These are phyloP conservation scores for Backusella parvicylindrica DNA, from an alignment of 192 early-diverging fungal genomes.

Conservation along the genomic window DNA sequence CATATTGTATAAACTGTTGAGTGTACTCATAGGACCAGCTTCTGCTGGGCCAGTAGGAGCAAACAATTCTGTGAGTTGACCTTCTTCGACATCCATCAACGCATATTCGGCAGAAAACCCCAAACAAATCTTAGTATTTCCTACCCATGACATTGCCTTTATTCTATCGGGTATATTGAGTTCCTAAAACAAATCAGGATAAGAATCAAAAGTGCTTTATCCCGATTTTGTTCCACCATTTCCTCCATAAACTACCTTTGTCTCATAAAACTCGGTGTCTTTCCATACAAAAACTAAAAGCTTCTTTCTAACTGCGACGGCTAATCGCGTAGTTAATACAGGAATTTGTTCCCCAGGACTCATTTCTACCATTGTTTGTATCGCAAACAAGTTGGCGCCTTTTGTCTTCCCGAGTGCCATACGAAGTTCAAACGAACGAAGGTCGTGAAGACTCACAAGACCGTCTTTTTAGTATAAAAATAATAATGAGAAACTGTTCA, in stretches of 20 bases:
- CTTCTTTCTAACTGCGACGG: slow-evolving; percentile 68
- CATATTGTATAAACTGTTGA: slow-evolving; percentile 46
- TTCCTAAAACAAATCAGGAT: slow-evolving; percentile 47
- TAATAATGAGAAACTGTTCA: not conserved
- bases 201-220: too few relatives aligned
- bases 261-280: slow-evolving; percentile 67
- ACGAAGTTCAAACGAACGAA: slow-evolving; percentile 63
- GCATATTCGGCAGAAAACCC: slow-evolving; percentile 61
- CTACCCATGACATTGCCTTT: slow-evolving; percentile 74
- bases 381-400: slow-evolving; percentile 74
- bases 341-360: slow-evolving; percentile 57
- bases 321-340: slow-evolving; percentile 67
- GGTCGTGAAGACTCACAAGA: slow-evolving; percentile 68
- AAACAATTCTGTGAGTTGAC: slow-evolving; percentile 53
- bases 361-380: slow-evolving; percentile 68
- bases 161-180: slow-evolving; percentile 67
- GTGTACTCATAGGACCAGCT: slow-evolving; percentile 41
- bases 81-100: slow-evolving; percentile 56
- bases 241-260: slow-evolving; percentile 53
- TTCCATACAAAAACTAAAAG: slow-evolving; percentile 73
- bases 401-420: slow-evolving; percentile 68
- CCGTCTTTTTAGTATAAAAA: slow-evolving; percentile 49
- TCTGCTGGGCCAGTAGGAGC: slow-evolving; percentile 36
- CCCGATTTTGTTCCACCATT: too few relatives aligned
- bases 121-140: slow-evolving; percentile 61